Evolutionary conservation across 306 rosid genomes (phyloP), one percentile per base, ranked within the genome.

Genomic region (Quercus agrifolia): DNA sequence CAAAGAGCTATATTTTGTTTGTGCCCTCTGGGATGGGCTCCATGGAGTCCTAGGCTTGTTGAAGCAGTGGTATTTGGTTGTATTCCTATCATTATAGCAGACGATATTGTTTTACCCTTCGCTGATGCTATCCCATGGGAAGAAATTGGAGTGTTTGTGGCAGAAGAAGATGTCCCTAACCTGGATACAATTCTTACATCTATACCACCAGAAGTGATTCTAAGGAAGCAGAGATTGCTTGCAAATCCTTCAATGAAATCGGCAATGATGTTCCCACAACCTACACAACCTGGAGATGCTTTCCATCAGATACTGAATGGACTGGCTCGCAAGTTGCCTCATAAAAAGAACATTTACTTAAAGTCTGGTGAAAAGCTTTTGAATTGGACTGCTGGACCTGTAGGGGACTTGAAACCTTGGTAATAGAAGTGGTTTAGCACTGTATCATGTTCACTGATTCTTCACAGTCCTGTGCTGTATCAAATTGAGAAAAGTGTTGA

Each of bases 51-150:
- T 4, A 87, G 99, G 71, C 70, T 95, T 84, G 99, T 95, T 19
- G 99, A 95, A 82, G 99, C 99, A 9, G 99, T 95, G 81, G 84
- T 95, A 77, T 95, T 95, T 30, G 98, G 99, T 49, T 95, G 99
- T 93, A 95, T 95, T 66, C 99, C 99, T 9, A 93, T 95, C 2
- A 95, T 95, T 73, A 92, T 95, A 70, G 99, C 99, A 4, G 99
- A 95, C 7, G 99, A 95, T 70, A 95, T 95, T 71, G 98, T 95
- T 76, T 88, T 95, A 8, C 99, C 99, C 19, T 95, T 95, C 71
- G 99, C 99, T 2, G 99, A 95, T 78, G 99, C 99, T 62, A 95
- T 95, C 70, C 99, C 99, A n/a, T 95, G 97, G 99, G 99, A 95
- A 82, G 97, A 95, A 56, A 95, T 95, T 18, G 99, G 99, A 2